These are phyloP conservation scores for Rhododendron williamsianum DNA, from an alignment of 148 eudicot genomes.

Conservation along the genomic window DNA sequence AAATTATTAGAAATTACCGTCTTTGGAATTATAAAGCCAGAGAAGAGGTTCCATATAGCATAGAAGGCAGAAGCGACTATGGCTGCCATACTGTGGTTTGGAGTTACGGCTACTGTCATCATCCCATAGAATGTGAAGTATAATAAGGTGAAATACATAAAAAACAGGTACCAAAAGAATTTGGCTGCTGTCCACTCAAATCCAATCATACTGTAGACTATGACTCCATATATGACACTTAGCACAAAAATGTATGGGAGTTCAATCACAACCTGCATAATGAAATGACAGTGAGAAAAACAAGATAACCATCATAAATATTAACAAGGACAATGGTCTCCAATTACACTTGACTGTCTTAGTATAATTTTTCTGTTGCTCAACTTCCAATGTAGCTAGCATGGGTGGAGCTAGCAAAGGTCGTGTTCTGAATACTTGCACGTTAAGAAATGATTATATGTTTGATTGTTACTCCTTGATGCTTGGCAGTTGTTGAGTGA, in stretches of 20 bases:
- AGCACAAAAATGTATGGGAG: conserved; percentile 55
- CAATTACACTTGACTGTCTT: background rate
- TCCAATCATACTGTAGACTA: conserved; percentile 60
- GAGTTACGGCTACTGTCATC: conserved; percentile 66
- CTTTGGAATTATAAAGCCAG: conserved; percentile 31
- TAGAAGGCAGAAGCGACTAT: conserved; percentile 60
- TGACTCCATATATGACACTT: conserved; percentile 38
- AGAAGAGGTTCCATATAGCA: conserved; percentile 38
- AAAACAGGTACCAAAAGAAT: conserved; percentile 54
- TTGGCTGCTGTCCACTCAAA: conserved; percentile 53
- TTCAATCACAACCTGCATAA: conserved; percentile 54
- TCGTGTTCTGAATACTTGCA: background rate
- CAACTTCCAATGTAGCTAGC: background rate
- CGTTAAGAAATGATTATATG: background rate
- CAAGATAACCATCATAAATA: background rate
- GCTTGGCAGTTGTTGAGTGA: no score
- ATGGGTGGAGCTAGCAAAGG: background rate
- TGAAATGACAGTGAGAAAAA: background rate
- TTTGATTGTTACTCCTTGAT: background rate
- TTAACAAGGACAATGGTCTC: background rate
- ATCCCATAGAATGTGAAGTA: conserved; percentile 67
- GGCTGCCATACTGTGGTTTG: conserved; percentile 50
- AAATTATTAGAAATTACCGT: conserved; percentile 18
- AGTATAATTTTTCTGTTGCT: background rate
- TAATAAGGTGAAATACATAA: conserved; percentile 61